A percentile compares a stretch with the other conserved stretches of the same genome.
phyloP scores from a whole-genome alignment of 441 rosid genomes.

The Gossypium davidsonii region DNA sequence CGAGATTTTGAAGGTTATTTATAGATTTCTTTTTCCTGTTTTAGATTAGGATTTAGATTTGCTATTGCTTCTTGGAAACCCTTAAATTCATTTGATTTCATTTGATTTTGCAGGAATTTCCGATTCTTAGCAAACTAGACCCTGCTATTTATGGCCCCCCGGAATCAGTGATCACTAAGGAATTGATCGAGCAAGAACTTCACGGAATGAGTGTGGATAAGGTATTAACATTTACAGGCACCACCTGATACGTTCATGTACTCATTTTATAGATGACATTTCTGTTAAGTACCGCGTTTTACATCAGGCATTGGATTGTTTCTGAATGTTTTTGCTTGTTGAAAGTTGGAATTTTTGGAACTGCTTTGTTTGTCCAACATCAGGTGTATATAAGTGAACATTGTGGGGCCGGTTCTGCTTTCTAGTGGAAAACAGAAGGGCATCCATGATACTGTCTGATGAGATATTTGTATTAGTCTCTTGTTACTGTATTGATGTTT shows the following conservation, averaged over 20 bases:
- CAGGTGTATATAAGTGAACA: background rate
- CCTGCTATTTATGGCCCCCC: slow-evolving; percentile 75
- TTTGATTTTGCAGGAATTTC: slow-evolving; percentile 53
- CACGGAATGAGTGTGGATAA: slow-evolving; percentile 57
- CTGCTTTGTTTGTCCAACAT: background rate
- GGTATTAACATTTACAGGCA: slow-evolving; percentile 33
- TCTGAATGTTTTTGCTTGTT: background rate
- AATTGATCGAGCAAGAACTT: slow-evolving; percentile 71
- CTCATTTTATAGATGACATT: background rate
- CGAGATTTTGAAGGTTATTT: slow-evolving; percentile 55
- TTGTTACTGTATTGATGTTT: background rate
- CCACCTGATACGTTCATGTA: background rate
- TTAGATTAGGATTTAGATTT: slow-evolving; percentile 5
- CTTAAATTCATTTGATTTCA: slow-evolving; percentile 7
- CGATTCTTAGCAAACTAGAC: slow-evolving; percentile 78
- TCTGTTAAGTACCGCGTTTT: background rate
- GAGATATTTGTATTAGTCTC: background rate
- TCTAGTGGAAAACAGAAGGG: background rate
- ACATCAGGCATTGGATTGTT: background rate
- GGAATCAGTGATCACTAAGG: slow-evolving; percentile 76
- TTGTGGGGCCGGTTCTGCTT: background rate
- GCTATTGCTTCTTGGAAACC: slow-evolving; percentile 2
- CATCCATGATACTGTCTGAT: background rate
- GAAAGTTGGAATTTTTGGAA: background rate
- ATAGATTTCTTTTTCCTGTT: background rate